These are phyloP conservation scores for Sarocladium kiliense DNA, from an alignment of 2,329 filamentous ascomycete genomes.

Conservation along the genomic window DNA sequence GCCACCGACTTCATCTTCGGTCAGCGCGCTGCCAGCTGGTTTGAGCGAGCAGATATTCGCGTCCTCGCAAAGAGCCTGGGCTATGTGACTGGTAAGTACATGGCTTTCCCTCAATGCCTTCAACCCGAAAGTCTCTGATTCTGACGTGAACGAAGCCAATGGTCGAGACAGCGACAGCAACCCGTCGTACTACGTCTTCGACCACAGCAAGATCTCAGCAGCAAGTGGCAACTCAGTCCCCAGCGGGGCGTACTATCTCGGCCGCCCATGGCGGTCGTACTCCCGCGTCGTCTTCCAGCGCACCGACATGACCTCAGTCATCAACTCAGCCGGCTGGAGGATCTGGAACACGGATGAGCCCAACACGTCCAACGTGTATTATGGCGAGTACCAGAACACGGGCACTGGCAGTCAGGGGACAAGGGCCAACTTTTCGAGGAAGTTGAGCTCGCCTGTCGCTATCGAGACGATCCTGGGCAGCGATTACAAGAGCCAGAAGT, in stretches of 20 bases:
- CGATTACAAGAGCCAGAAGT: not conserved
- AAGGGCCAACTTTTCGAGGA: constrained; percentile 39
- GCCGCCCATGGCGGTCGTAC: constrained; percentile 42
- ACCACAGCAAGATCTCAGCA: constrained; percentile 36
- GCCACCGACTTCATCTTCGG: constrained; percentile 48
- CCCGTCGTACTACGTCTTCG: constrained; percentile 40
- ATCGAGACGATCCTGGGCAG: constrained; percentile 23
- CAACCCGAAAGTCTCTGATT: not conserved
- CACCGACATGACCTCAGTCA: constrained; percentile 45
- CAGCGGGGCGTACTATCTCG: constrained; percentile 38
- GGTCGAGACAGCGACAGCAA: constrained; percentile 30
- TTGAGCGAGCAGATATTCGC: constrained; percentile 35
- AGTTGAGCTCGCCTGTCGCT: constrained; percentile 27
- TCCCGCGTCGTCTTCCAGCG: constrained; percentile 44
- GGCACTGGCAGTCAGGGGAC: constrained; percentile 49
- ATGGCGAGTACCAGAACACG: constrained; percentile 55
- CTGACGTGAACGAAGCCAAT: constrained; percentile 25
- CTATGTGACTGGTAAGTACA: constrained; percentile 34
- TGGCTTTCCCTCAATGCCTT: not conserved
- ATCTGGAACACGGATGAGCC: constrained; percentile 45
- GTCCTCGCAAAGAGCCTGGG: constrained; percentile 29
- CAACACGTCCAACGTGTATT: constrained; percentile 48
- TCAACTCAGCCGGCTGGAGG: constrained; percentile 56
- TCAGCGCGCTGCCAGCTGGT: constrained; percentile 36
- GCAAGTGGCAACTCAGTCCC: constrained; percentile 30